phyloP scores from a whole-genome alignment of 345 rosid species.

The Stellera chamaejasme region DNA sequence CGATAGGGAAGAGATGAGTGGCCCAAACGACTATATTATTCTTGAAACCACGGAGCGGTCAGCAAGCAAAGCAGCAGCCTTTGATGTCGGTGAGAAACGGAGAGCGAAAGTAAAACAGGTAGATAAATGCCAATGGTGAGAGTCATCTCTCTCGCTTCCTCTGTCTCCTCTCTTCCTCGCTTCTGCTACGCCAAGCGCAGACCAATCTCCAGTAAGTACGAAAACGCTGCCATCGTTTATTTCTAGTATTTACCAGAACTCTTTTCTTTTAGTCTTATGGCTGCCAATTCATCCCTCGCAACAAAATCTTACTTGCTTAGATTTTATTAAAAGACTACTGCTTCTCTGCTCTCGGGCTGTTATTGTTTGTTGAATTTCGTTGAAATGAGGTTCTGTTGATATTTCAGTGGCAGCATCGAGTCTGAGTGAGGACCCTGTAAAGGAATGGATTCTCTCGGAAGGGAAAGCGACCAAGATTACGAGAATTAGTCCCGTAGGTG shows the following conservation, averaged over 20 bases:
- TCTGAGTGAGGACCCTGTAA: slow-evolving; percentile 75
- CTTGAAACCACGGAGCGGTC: too few species aligned
- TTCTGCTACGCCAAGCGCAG: slow-evolving; percentile 30
- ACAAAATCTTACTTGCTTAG: background rate
- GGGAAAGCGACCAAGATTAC: slow-evolving; percentile 74
- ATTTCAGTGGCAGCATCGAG: slow-evolving; percentile 59
- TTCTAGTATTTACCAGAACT: background rate
- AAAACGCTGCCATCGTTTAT: background rate
- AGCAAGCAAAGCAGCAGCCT: too few species aligned
- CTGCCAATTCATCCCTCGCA: background rate
- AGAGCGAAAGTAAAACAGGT: background rate
- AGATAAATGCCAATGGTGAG: slow-evolving; percentile 38
- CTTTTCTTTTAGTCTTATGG: background rate
- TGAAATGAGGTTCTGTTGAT: slow-evolving; percentile 8
- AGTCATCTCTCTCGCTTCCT: slow-evolving; percentile 23
- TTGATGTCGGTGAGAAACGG: background rate
- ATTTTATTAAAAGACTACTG: background rate
- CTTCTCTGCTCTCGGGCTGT: slow-evolving; percentile 2
- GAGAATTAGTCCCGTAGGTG: slow-evolving; percentile 67
- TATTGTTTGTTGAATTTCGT: slow-evolving; percentile 5
- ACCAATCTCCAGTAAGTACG: slow-evolving; percentile 37
- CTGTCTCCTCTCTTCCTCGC: slow-evolving; percentile 28
- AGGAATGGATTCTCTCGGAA: slow-evolving; percentile 77
- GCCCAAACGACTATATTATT: too few species aligned
- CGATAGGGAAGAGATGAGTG: too few species aligned